These are phyloP conservation scores for Metschnikowia proteae DNA, from an alignment of 805 yeast species.

Conservation along the genomic window DNA sequence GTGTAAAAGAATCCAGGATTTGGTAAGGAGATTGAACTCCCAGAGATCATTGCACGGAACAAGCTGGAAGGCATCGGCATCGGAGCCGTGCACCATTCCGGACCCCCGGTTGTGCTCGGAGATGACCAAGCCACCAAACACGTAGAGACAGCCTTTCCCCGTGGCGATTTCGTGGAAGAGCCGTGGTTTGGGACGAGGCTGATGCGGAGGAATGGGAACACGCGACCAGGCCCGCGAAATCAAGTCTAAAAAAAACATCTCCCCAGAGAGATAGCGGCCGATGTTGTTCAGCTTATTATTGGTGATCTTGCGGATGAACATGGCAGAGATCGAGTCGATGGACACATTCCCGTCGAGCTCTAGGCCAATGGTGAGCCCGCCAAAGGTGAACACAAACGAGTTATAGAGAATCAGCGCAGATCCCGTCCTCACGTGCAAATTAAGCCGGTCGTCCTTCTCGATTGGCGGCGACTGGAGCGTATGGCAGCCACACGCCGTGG, in stretches of 20 bases:
- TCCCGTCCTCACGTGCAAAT: conserved; percentile 64
- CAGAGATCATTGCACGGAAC: conserved; percentile 62
- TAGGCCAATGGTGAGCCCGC: conserved; percentile 64
- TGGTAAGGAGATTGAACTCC: conserved; percentile 54
- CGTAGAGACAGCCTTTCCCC: conserved; percentile 47
- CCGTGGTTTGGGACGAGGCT: conserved; percentile 42
- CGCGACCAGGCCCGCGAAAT: conserved; percentile 58
- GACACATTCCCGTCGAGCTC: conserved; percentile 39
- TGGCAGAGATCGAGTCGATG: conserved; percentile 34
- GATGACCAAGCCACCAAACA: conserved; percentile 62
- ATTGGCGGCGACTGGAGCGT: conserved; percentile 50
- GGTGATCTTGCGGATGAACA: conserved; percentile 31
- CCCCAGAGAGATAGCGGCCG: conserved; percentile 52
- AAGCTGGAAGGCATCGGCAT: conserved; percentile 25
- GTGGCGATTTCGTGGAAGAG: conserved; percentile 57
- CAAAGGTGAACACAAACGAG: conserved; percentile 60
- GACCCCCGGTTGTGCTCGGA: conserved; percentile 9
- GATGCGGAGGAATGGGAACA: conserved; percentile 23
- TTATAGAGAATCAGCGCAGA: conserved; percentile 55
- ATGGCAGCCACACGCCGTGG: conserved; percentile 62
- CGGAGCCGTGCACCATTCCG: neutral
- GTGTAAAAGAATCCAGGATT: conserved; percentile 51
- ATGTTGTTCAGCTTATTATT: conserved; percentile 24
- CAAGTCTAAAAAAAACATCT: conserved; percentile 56
- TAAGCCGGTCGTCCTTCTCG: conserved; percentile 50